Evolutionary conservation across 2,329 filamentous ascomycete genomes (phyloP), one percentile per base, ranked within the genome.

Genomic region (Colletotrichum eleusines): DNA sequence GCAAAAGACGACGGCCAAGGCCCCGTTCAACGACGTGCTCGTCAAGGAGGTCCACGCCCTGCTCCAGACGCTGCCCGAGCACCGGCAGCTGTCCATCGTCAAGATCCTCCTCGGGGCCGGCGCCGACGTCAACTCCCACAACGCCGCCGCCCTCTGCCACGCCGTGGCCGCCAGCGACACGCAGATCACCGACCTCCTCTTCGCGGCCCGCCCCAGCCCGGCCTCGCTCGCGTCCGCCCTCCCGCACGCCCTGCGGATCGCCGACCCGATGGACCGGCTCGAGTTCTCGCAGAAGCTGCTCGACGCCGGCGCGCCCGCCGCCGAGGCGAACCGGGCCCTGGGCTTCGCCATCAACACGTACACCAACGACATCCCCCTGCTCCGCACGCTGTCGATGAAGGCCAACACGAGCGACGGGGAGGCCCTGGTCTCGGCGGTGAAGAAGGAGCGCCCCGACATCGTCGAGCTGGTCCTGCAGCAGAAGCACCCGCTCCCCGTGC

Each of bases 51-150:
- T 89, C 5, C 81, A 85, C 53, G 80, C 79, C 1, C 75, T 86
- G 4, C 76, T 86, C 12, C 78, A 82, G 64, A 78, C 79, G 3
- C 79, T 77, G 0, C 76, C 77, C 0, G 76, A 80, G 1, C 76
- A 81, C 14, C 81, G 83, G 5, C 81, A 81, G 1, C 76, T 86
- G 6, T 79, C 83, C 2, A 82, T 85, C 0, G 69, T 89, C 42
- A 81, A 83, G 65, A 77, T 81, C 0, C 80, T 90, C 0, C 75
- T 90, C 1, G 80, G 82, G 1, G 80, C 83, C 1, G 86, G 87
- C 0, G 88, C 88, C 2, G 84, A 89, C 57, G 80, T 88, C n/a
- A 89, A 90, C 72, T 80, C 82, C 1, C 81, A 84, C 67, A 84
- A 87, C 33, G 87, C 83, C 0, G 82, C 84, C 1, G 83, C 87